These are phyloP conservation scores for Nakazawaea ernobii DNA, from an alignment of 805 yeast species.

Conservation along the genomic window DNA sequence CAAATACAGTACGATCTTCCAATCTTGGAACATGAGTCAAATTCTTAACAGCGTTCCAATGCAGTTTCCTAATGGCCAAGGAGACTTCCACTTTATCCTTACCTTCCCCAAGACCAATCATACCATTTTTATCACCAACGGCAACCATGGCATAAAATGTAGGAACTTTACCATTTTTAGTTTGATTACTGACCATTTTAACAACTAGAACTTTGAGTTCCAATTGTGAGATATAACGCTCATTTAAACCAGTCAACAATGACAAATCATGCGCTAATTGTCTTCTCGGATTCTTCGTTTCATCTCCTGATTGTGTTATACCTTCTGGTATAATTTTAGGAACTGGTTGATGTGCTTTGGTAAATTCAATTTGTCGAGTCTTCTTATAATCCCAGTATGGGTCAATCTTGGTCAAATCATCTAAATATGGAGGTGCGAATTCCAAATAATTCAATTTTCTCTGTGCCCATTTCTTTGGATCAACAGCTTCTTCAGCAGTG, in stretches of 20 bases:
- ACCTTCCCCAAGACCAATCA: constrained; percentile 94
- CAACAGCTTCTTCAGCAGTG: constrained; percentile 69
- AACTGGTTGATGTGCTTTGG: constrained; percentile 12
- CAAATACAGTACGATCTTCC: constrained; percentile 87
- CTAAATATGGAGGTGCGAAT: constrained; percentile 67
- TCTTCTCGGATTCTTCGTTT: constrained; percentile 2
- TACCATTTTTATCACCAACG: constrained; percentile 90
- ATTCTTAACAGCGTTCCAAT: constrained; percentile 90
- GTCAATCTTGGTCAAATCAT: constrained; percentile 67
- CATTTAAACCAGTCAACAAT: constrained; percentile 61
- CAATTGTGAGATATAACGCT: constrained; percentile 53
- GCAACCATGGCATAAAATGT: constrained; percentile 79
- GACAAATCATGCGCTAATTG: constrained; percentile 48
- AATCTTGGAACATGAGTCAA: constrained; percentile 76
- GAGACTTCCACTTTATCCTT: constrained; percentile 74
- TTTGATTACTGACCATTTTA: constrained; percentile 85
- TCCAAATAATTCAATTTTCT: constrained; percentile 37
- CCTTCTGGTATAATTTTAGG: constrained; percentile 12
- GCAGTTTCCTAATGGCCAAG: constrained; percentile 76
- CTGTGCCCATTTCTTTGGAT: constrained; percentile 53
- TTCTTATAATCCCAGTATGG: constrained; percentile 66
- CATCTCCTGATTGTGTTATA: constrained; percentile 4
- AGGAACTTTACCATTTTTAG: constrained; percentile 85
- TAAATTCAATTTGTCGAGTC: constrained; percentile 8
- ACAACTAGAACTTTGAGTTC: constrained; percentile 61